Percentiles rank a stretch among this genome's conserved stretches.
Evolutionary conservation across 1,284 basidiomycete genomes (phyloP).

Genomic region (Ceratobasidium sp.): DNA sequence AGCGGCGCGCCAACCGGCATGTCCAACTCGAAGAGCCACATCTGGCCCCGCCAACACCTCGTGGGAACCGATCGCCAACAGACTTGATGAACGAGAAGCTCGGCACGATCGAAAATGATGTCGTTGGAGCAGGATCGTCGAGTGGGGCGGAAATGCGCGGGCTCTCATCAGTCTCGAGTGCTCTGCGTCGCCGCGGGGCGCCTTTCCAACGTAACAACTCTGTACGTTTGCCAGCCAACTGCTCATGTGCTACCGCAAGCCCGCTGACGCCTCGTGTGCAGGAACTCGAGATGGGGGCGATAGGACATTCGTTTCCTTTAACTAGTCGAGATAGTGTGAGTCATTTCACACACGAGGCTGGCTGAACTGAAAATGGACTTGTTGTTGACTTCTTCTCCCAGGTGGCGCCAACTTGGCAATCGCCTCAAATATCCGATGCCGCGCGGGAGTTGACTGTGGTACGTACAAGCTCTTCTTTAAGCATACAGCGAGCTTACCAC

Average conservation of each 20-base stretch:
- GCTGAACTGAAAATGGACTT: constrained; percentile 7
- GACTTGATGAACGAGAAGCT: constrained; percentile 40
- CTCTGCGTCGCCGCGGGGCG: constrained; percentile 26
- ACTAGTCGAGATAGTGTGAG: constrained; percentile 26
- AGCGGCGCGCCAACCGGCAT: constrained; percentile 25
- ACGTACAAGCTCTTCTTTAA: not conserved
- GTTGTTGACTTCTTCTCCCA: constrained; percentile 20
- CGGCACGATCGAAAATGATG: constrained; percentile 4
- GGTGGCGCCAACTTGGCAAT: constrained; percentile 17
- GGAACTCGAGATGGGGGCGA: constrained; percentile 39
- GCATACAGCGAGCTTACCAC: not conserved
- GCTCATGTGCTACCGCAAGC: constrained; percentile 11
- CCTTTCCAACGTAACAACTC: constrained; percentile 34
- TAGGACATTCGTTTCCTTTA: constrained; percentile 35
- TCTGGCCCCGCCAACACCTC: constrained; percentile 7
- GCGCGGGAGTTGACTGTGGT: constrained; percentile 11
- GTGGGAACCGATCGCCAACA: constrained; percentile 31
- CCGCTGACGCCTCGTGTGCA: constrained; percentile 45
- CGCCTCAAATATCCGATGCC: not conserved
- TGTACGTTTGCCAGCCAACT: constrained; percentile 15
- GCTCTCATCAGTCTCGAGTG: constrained; percentile 13
- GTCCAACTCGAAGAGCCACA: constrained; percentile 33
- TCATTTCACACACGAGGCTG: constrained; percentile 23
- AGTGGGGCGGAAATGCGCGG: constrained; percentile 41
- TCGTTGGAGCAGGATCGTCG: constrained; percentile 12